These are phyloP conservation scores for Babesia ovis DNA, from an alignment of 169 alveolate species.

Conservation along the genomic window DNA sequence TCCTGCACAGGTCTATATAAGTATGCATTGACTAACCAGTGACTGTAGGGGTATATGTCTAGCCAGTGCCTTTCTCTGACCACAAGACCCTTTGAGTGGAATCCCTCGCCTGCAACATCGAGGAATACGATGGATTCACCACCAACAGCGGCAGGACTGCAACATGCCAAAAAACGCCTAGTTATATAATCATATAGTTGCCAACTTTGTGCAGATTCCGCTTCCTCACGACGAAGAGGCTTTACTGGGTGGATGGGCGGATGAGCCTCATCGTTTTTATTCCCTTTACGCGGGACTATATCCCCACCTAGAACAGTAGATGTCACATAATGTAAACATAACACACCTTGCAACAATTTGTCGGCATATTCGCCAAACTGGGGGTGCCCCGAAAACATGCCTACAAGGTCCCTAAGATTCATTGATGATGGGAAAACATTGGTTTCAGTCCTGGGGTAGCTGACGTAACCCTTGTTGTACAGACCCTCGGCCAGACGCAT, in stretches of 20 bases:
- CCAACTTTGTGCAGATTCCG: conserved; percentile 75
- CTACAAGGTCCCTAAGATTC: conserved; percentile 81
- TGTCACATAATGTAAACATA: not conserved
- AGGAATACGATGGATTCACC: conserved; percentile 73
- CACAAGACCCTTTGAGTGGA: conserved; percentile 50
- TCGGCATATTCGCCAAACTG: conserved; percentile 91
- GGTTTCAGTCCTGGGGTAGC: conserved; percentile 99
- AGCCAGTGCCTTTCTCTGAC: conserved; percentile 61
- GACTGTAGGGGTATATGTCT: conserved; percentile 69
- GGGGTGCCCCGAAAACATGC: conserved; percentile 72
- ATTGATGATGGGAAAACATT: conserved; percentile 90
- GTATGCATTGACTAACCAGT: conserved; percentile 75
- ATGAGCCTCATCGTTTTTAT: conserved; percentile 96
- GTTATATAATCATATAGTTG: conserved; percentile 80
- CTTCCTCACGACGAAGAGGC: conserved; percentile 74
- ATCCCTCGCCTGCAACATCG: conserved; percentile 73
- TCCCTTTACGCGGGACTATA: conserved; percentile 85
- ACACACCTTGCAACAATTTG: conserved; percentile 57
- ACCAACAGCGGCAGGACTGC: conserved; percentile 81
- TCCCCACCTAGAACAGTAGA: conserved; percentile 71
- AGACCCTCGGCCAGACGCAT: conserved; percentile 96
- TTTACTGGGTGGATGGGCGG: conserved; percentile 99
- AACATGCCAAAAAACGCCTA: conserved; percentile 84
- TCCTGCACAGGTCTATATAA: conserved; percentile 11
- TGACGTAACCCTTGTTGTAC: conserved; percentile 90